phyloP scores from a whole-genome alignment of 2,329 filamentous ascomycete species.

The Colletotrichum filicis region DNA sequence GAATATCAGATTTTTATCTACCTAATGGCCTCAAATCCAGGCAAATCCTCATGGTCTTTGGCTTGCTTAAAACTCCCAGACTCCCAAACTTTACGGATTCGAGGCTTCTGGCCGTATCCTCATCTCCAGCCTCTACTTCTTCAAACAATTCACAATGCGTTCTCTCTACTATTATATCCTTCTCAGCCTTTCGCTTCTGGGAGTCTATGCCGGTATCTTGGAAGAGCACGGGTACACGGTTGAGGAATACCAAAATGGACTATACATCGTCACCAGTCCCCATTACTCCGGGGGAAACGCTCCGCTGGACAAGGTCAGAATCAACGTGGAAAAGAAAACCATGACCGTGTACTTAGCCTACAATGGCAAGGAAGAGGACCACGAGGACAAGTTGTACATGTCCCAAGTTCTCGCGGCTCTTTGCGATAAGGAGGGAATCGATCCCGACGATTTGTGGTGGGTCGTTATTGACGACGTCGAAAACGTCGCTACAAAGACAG shows the following conservation, averaged over 20 bases:
- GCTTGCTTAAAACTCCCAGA: too few species aligned
- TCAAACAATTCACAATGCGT: too few species aligned
- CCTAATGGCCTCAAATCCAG: too few species aligned
- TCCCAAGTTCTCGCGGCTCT: neutral
- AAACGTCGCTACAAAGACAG: neutral
- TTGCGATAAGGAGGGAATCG: neutral
- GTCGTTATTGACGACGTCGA: neutral
- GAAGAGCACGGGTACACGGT: neutral
- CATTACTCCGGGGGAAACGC: neutral
- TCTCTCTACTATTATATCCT: slow-evolving; percentile 56
- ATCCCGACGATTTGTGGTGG: neutral
- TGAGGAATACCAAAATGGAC: neutral
- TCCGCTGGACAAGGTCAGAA: neutral
- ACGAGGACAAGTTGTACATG: neutral
- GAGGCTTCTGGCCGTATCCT: too few species aligned
- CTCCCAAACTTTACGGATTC: too few species aligned
- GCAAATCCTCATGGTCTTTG: too few species aligned
- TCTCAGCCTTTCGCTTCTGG: neutral
- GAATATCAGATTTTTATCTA: too few species aligned
- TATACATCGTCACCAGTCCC: neutral
- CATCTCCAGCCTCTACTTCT: too few species aligned
- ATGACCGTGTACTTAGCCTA: neutral
- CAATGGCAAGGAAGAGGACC: neutral
- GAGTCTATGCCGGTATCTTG: neutral
- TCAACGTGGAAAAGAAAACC: neutral